These are phyloP conservation scores for Ogataea henricii DNA, from an alignment of 805 yeast genomes.

Conservation along the genomic window DNA sequence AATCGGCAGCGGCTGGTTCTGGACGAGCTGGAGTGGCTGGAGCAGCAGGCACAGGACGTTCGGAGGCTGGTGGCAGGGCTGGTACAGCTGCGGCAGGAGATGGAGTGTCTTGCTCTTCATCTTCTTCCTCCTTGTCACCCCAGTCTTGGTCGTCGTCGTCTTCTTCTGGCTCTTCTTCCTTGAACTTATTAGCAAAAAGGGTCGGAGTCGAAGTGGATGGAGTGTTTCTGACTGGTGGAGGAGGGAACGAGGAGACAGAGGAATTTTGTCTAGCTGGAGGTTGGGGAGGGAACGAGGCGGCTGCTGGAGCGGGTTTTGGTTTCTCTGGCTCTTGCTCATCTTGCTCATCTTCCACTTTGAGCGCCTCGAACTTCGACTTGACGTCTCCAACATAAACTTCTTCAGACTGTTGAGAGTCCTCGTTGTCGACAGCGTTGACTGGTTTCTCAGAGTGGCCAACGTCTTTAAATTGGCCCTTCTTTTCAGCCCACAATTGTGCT, in stretches of 20 bases:
- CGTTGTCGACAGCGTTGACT: slow-evolving; percentile 28
- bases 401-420: slow-evolving; percentile 23
- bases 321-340: slow-evolving; percentile 26
- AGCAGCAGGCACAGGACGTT: slow-evolving; percentile 24
- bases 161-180: slow-evolving; percentile 21
- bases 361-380: slow-evolving; percentile 34
- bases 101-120: slow-evolving; percentile 29
- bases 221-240: slow-evolving; percentile 11
- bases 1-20: slow-evolving; percentile 18
- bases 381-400: slow-evolving; percentile 37
- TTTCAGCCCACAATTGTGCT: slow-evolving; percentile 95
- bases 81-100: slow-evolving; percentile 29
- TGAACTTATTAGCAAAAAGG: slow-evolving; percentile 13
- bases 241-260: slow-evolving; percentile 10
- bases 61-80: slow-evolving; percentile 4
- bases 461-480: slow-evolving; percentile 64
- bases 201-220: slow-evolving; percentile 14
- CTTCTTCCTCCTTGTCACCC: slow-evolving; percentile 20
- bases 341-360: slow-evolving; percentile 28
- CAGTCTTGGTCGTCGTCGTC: slow-evolving; percentile 22
- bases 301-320: slow-evolving; percentile 12
- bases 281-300: slow-evolving; percentile 20
- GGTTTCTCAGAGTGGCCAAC: slow-evolving; percentile 37
- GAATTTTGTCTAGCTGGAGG: slow-evolving; percentile 20
- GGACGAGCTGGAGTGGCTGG: slow-evolving; percentile 24